phyloP scores from a whole-genome alignment of 2,329 filamentous ascomycete species.

The Cytospora mali region DNA sequence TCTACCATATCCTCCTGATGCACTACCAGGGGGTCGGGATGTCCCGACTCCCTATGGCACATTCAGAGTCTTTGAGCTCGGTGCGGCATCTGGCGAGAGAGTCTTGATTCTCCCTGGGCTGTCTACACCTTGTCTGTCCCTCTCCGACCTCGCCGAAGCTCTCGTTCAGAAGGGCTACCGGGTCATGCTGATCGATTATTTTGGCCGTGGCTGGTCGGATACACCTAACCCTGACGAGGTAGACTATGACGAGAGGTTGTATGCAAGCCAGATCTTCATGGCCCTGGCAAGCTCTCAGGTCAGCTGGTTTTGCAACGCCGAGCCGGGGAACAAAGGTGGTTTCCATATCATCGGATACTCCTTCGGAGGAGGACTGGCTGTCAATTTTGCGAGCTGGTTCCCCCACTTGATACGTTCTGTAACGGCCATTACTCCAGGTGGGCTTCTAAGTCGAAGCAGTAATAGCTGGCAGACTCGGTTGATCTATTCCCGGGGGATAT shows the following conservation, averaged over 20 bases:
- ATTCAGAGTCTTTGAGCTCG: slow-evolving; percentile 81
- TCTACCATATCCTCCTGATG: slow-evolving; percentile 62
- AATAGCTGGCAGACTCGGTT: slow-evolving; percentile 55
- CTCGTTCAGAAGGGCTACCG: slow-evolving; percentile 69
- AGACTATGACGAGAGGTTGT: slow-evolving; percentile 73
- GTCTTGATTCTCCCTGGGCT: slow-evolving; percentile 83
- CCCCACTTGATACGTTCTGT: slow-evolving; percentile 70
- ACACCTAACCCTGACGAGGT: slow-evolving; percentile 65
- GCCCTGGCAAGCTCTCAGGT: slow-evolving; percentile 71
- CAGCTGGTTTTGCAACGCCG: slow-evolving; percentile 59
- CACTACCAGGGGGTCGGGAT: slow-evolving; percentile 72
- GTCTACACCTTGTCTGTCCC: slow-evolving; percentile 76
- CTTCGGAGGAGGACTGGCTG: slow-evolving; percentile 77
- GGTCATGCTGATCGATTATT: slow-evolving; percentile 79
- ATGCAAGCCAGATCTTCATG: slow-evolving; percentile 71
- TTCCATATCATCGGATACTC: slow-evolving; percentile 79
- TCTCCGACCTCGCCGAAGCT: slow-evolving; percentile 66
- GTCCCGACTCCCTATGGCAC: slow-evolving; percentile 74
- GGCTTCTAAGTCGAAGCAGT: slow-evolving; percentile 56
- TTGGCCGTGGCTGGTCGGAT: slow-evolving; percentile 69
- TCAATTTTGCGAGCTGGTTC: slow-evolving; percentile 73
- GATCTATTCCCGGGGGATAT: slow-evolving; percentile 61
- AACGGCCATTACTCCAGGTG: slow-evolving; percentile 77
- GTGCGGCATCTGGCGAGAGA: slow-evolving; percentile 71
- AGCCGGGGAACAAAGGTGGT: slow-evolving; percentile 35